Percentiles rank a stretch among this genome's conserved stretches.
These are phyloP conservation scores for Sapria himalayana DNA, from an alignment of 345 rosid genomes.

Conservation along the genomic window DNA sequence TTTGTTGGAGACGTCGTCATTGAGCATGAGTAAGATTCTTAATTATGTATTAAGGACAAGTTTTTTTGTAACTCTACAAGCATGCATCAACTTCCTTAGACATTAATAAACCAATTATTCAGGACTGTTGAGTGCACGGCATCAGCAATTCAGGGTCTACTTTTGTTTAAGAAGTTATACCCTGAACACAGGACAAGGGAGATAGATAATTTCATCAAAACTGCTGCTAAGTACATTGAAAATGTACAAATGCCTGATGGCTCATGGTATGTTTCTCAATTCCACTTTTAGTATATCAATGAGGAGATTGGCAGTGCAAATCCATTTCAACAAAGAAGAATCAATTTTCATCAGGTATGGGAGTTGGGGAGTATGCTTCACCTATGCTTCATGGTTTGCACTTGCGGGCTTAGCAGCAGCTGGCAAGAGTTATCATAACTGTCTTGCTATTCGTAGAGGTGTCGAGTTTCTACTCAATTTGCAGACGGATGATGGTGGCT, in stretches of 20 bases:
- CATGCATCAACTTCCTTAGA: neutral
- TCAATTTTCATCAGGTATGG: constrained; percentile 23
- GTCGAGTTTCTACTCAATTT: constrained; percentile 23
- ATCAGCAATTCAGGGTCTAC: constrained; percentile 19
- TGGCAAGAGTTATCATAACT: constrained; percentile 20
- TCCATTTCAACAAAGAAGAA: too few species aligned
- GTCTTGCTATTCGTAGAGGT: constrained; percentile 16
- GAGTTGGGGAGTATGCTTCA: constrained; percentile 40
- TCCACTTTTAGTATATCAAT: too few species aligned
- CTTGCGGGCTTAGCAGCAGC: constrained; percentile 26
- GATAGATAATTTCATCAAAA: constrained; percentile 22
- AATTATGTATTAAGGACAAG: too few species aligned
- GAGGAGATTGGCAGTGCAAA: too few species aligned
- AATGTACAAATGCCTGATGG: constrained; percentile 28
- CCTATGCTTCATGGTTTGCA: constrained; percentile 26
- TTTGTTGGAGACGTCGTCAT: constrained; percentile 25
- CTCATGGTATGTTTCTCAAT: constrained; percentile 28
- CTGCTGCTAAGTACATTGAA: constrained; percentile 17
- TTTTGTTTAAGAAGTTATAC: constrained; percentile 21
- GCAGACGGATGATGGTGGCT: constrained; percentile 24
- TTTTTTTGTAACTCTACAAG: neutral
- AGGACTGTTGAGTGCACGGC: constrained; percentile 32
- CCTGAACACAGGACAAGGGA: constrained; percentile 27
- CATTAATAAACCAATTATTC: neutral
- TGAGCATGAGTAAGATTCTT: constrained; percentile 15